Evolutionary conservation across 2,329 filamentous ascomycete species (phyloP), one percentile per base, ranked within the genome.

Genomic region (Clarireedia monteithiana): DNA sequence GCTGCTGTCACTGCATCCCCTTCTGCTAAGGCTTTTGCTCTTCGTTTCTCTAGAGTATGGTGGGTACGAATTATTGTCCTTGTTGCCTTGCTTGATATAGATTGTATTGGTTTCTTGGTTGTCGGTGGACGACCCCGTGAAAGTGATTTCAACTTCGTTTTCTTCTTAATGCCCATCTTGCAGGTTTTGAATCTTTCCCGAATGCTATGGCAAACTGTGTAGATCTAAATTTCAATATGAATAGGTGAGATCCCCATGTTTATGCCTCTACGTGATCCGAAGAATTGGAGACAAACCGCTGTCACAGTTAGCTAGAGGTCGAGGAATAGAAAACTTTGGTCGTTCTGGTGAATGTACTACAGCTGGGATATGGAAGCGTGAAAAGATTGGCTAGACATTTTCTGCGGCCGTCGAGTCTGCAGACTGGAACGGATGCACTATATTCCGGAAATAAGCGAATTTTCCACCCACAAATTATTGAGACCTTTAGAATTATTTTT

Each of bases 31-130:
- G 84, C 84, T 63, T 82, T 81, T 4, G 74, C 75, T 52, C 78
- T 77, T 59, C 77, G 75, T 69, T 87, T 88, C 65, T 86, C 79
- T 30, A 87, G 70, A 45, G 82, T 79, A 66, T 88, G 84, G 59
- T 84, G 81, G 44, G 75, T 76, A 68, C 85, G 84, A 70, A 88
- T 88, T 60, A 87, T 73, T 30, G 75, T 73, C 64, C 83, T 78
- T 46, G 82, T 85, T 26, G 82, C 78, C 67, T 82, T 86, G 58
- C 83, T 78, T 3, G 84, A 83, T 64, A 87, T 83, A 5, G 82
- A 79, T 60, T 75, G 77, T 7, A 73, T 71, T 20, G 75, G 72
- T 59, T 77, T 78, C 36, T 63, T 57, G 38, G 24, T 50, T n/a
- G 74, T 69, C 1, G 75, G 77, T 9, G 83, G 83, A n/a, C 83